Conservation (phyloP, 75 land plant genomes). For the Pinus tabuliformis region DNA sequence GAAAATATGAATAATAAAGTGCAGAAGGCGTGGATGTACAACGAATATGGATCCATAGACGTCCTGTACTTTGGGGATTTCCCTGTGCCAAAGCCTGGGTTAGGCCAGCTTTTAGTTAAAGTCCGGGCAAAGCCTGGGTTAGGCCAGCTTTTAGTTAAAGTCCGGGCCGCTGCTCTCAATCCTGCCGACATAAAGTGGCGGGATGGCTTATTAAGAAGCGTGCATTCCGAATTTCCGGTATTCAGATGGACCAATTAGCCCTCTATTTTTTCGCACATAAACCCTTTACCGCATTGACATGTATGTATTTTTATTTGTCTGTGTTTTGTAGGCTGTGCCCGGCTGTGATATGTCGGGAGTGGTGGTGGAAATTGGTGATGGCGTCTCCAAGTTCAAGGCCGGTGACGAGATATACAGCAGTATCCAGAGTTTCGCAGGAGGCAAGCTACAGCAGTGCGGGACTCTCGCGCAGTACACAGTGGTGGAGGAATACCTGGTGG, state of each 20-base stretch:
- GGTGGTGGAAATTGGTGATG: conserved; percentile 35
- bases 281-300: no score
- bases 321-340: conserved; percentile 48
- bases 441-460: conserved; percentile 15
- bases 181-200: conserved; percentile 39
- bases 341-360: conserved; percentile 51
- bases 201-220: no score
- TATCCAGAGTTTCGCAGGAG: conserved; percentile 27
- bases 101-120: no score
- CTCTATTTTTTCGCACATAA: no score
- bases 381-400: conserved; percentile 30
- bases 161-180: conserved; percentile 35
- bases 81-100: conserved; percentile 15
- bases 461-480: conserved; percentile 28
- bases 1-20: no score
- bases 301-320: background rate
- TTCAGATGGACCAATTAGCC: no score
- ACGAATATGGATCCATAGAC: conserved; percentile 28
- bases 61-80: conserved; percentile 29
- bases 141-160: no score
- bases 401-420: conserved; percentile 49
- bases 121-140: no score
- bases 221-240: no score
- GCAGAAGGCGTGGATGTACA: conserved; percentile 26
- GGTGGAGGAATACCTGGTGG: conserved; percentile 27